These are phyloP conservation scores for Paecilomyces variotii DNA, from an alignment of 2,329 filamentous ascomycete genomes.

Conservation along the genomic window DNA sequence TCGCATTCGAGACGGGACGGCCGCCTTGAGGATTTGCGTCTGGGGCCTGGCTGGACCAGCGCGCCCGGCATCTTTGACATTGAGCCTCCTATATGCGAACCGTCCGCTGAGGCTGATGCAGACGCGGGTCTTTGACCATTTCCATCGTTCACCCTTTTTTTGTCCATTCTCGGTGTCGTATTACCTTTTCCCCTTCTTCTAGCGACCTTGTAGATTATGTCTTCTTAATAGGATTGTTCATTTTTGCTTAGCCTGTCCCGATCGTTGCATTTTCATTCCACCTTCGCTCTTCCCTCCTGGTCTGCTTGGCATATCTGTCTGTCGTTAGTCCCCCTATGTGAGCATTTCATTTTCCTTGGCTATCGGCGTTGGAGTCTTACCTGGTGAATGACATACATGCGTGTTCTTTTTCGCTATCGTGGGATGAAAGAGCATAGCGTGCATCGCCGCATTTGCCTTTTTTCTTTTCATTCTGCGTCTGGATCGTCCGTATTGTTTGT, in stretches of 20 bases:
- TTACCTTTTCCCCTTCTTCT: neutral
- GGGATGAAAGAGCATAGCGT: neutral
- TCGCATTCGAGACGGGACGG: neutral
- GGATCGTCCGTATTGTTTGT: neutral
- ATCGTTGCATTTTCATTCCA: conserved; percentile 4
- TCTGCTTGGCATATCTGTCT: neutral
- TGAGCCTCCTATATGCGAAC: neutral
- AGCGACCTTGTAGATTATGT: conserved; percentile 5
- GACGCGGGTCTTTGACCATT: neutral
- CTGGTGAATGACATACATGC: neutral
- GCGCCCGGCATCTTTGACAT: neutral
- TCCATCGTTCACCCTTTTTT: neutral
- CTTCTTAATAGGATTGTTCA: neutral
- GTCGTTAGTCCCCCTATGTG: neutral
- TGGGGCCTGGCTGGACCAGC: neutral
- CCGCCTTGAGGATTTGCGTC: neutral
- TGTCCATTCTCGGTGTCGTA: neutral
- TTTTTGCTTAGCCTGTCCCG: conserved; percentile 1
- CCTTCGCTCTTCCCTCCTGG: neutral
- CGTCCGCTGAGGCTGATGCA: neutral
- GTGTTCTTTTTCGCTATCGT: neutral
- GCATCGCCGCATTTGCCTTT: neutral
- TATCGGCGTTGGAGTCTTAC: neutral
- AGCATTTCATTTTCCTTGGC: neutral
- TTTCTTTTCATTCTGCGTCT: neutral